Conservation (phyloP, 1,284 basidiomycete species). For the Neonothopanus nambi region DNA sequence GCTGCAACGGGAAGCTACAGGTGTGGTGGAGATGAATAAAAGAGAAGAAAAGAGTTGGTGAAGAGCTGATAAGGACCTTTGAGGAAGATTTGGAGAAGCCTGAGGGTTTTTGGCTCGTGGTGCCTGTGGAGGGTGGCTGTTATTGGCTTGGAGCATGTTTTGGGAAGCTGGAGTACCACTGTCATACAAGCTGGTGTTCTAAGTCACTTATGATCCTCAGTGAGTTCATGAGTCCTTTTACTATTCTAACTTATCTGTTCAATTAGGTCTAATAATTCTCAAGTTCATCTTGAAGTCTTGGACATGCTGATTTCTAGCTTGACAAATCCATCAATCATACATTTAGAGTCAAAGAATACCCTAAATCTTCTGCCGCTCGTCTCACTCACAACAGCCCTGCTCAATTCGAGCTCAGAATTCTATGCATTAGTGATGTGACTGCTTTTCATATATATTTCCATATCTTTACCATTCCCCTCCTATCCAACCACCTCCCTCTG, state of each 20-base stretch:
- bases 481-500: conserved; percentile 69
- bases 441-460: conserved; percentile 43
- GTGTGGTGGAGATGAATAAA: conserved; percentile 62
- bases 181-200: conserved; percentile 35
- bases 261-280: neutral
- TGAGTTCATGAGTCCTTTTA: conserved; percentile 39
- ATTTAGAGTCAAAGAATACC: conserved; percentile 39
- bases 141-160: conserved; percentile 39
- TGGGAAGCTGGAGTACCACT: conserved; percentile 52
- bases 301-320: conserved; percentile 39
- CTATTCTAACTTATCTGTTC: conserved; percentile 1
- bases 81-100: conserved; percentile 37
- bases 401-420: conserved; percentile 27
- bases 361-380: conserved; percentile 27
- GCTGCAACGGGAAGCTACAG: conserved; percentile 60
- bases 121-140: conserved; percentile 58
- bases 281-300: conserved; percentile 2
- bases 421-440: conserved; percentile 34
- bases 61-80: conserved; percentile 44
- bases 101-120: conserved; percentile 44
- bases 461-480: conserved; percentile 62
- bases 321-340: conserved; percentile 43
- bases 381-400: conserved; percentile 36
- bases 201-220: conserved; percentile 46
- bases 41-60: conserved; percentile 41